Evolutionary conservation across 2,329 filamentous ascomycete species (phyloP).

Genomic region (Colletotrichum camelliae): DNA sequence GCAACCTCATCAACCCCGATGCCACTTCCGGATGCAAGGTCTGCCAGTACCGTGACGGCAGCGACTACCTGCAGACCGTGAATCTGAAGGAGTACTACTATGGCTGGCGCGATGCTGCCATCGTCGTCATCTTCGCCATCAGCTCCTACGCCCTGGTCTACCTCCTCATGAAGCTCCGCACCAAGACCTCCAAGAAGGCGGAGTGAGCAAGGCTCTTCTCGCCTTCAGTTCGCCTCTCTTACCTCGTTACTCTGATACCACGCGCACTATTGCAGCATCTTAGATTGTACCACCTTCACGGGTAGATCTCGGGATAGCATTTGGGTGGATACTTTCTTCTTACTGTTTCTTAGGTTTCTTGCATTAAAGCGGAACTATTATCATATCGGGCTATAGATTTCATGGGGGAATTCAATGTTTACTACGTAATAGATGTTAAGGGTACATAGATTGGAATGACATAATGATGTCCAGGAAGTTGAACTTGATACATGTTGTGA

Average conservation of each 20-base stretch:
- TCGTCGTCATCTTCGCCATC: slow-evolving; percentile 61
- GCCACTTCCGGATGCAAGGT: slow-evolving; percentile 62
- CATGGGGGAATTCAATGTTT: background rate
- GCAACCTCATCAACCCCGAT: slow-evolving; percentile 65
- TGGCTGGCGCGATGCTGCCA: slow-evolving; percentile 70
- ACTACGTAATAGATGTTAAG: background rate
- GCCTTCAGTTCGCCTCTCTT: background rate
- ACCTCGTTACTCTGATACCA: background rate
- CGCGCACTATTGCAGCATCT: background rate
- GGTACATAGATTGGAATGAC: background rate
- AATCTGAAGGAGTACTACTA: slow-evolving; percentile 67
- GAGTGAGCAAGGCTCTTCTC: slow-evolving; percentile 25
- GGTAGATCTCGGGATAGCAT: background rate
- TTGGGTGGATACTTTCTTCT: background rate
- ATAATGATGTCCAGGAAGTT: background rate
- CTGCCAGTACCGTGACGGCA: slow-evolving; percentile 63
- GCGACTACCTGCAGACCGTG: slow-evolving; percentile 64
- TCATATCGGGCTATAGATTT: background rate
- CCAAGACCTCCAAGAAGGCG: slow-evolving; percentile 53
- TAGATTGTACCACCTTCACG: background rate
- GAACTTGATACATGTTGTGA: no score
- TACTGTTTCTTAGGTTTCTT: background rate
- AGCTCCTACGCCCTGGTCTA: slow-evolving; percentile 57
- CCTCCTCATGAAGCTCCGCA: slow-evolving; percentile 52
- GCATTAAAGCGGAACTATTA: background rate